Conservation (phyloP, 2,329 filamentous ascomycete genomes). For the Sporothrix sp. region DNA sequence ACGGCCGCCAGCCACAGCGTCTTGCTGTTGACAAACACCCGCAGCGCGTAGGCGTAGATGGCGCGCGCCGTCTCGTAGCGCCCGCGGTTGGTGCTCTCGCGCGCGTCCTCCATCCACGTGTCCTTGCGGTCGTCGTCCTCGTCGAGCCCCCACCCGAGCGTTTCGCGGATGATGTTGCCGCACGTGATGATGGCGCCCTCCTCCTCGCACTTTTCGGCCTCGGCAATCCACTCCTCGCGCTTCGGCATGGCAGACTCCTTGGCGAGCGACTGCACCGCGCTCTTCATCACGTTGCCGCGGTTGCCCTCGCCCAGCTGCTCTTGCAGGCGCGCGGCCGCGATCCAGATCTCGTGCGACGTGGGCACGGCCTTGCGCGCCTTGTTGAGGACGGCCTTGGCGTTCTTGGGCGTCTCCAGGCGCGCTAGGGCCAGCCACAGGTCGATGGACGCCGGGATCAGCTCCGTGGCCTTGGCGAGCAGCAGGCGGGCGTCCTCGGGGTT, state of each 20-base stretch:
- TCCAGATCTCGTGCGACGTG: slow-evolving; percentile 92
- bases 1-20: slow-evolving; percentile 85
- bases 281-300: slow-evolving; percentile 88
- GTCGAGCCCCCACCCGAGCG: slow-evolving; percentile 83
- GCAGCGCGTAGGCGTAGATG: slow-evolving; percentile 84
- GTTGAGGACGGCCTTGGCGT: slow-evolving; percentile 91
- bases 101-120: slow-evolving; percentile 91
- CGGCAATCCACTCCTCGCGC: slow-evolving; percentile 90
- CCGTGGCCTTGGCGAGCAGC: slow-evolving; percentile 85
- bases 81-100: slow-evolving; percentile 66
- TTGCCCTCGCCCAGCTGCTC: slow-evolving; percentile 69
- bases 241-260: slow-evolving; percentile 95
- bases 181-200: slow-evolving; percentile 84
- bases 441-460: slow-evolving; percentile 86
- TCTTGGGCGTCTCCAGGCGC: slow-evolving; percentile 77
- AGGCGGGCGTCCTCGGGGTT: slow-evolving; percentile 79
- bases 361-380: slow-evolving; percentile 89
- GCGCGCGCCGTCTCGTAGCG: slow-evolving; percentile 85
- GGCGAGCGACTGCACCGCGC: slow-evolving; percentile 77
- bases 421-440: slow-evolving; percentile 94
- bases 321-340: slow-evolving; percentile 82
- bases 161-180: slow-evolving; percentile 81
- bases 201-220: slow-evolving; percentile 89
- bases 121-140: slow-evolving; percentile 95
- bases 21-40: slow-evolving; percentile 79